A percentile compares a stretch with the other conserved stretches of the same genome.
These are phyloP conservation scores for Fusarium sp. DNA, from an alignment of 2,329 filamentous ascomycete species.

Conservation along the genomic window DNA sequence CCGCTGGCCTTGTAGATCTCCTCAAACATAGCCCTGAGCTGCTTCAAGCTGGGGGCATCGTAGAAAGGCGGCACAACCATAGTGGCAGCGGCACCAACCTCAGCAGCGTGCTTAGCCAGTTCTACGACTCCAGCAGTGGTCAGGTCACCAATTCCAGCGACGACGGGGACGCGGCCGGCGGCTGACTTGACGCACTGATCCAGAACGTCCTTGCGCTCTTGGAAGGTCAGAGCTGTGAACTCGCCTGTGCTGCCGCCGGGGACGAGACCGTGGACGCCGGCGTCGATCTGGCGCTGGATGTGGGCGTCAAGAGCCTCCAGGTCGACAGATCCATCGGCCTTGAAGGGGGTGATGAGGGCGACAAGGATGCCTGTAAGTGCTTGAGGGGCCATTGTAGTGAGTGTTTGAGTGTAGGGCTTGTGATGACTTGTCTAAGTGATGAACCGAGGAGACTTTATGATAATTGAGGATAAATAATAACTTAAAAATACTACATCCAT, in stretches of 20 bases:
- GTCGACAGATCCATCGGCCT: conserved; percentile 58
- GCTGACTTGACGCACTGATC: conserved; percentile 54
- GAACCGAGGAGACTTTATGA: not conserved
- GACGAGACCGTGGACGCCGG: conserved; percentile 63
- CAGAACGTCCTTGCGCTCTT: conserved; percentile 61
- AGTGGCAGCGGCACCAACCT: conserved; percentile 55
- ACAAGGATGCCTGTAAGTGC: conserved; percentile 60
- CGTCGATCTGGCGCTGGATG: conserved; percentile 60
- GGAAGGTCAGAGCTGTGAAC: conserved; percentile 59
- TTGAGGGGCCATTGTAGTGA: conserved; percentile 37
- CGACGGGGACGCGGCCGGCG: conserved; percentile 57
- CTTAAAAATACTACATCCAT: not conserved
- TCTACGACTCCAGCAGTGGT: conserved; percentile 54
- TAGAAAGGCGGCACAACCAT: conserved; percentile 67
- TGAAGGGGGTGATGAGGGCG: conserved; percentile 63
- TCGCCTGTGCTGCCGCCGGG: conserved; percentile 64
- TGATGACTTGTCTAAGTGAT: not conserved
- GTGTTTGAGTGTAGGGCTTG: not conserved
- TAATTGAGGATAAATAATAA: not conserved
- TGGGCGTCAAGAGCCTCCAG: conserved; percentile 51
- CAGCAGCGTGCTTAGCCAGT: conserved; percentile 50
- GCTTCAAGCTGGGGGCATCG: conserved; percentile 57
- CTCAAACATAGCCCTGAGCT: conserved; percentile 53
- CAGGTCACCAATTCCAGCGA: conserved; percentile 60
- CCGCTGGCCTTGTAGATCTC: conserved; percentile 57